A percentile compares a stretch with the other conserved stretches of the same genome.
These are phyloP conservation scores for Biscogniauxia sp. DNA, from an alignment of 2,329 filamentous ascomycete genomes.

Conservation along the genomic window DNA sequence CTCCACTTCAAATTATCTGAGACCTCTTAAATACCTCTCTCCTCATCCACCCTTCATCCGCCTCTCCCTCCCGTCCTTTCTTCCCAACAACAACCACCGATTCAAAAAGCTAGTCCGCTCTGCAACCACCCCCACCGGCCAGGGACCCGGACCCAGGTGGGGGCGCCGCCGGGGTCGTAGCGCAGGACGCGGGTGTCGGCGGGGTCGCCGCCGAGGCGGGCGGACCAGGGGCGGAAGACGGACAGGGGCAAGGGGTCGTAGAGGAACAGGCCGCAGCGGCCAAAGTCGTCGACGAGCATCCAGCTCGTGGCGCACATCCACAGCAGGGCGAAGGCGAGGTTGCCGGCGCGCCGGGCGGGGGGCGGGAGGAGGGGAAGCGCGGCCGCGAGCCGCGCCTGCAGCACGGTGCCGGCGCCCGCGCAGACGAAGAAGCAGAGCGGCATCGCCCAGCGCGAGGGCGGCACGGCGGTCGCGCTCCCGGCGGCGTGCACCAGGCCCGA, in stretches of 20 bases:
- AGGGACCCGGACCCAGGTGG: conserved; percentile 46
- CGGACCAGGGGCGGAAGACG: conserved; percentile 59
- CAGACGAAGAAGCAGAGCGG: conserved; percentile 70
- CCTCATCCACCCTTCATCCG: too few relatives aligned
- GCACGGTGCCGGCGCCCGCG: conserved; percentile 63
- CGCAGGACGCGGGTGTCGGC: conserved; percentile 47
- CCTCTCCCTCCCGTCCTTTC: conserved; percentile 6
- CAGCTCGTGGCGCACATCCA: conserved; percentile 70
- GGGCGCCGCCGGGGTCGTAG: conserved; percentile 55
- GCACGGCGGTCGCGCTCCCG: conserved; percentile 67
- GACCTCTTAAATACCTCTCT: too few relatives aligned
- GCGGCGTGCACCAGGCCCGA: conserved; percentile 69
- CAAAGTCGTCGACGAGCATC: conserved; percentile 73
- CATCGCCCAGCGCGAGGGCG: conserved; percentile 46
- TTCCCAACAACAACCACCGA: too few relatives aligned
- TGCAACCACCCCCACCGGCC: conserved; percentile 61
- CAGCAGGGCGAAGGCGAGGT: conserved; percentile 57
- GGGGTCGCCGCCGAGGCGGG: conserved; percentile 51
- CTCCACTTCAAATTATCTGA: too few relatives aligned
- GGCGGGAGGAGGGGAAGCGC: conserved; percentile 36
- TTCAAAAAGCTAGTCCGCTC: conserved; percentile 37
- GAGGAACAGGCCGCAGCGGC: conserved; percentile 71
- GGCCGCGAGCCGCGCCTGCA: conserved; percentile 46
- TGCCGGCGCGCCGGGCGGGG: conserved; percentile 49
- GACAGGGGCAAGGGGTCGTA: conserved; percentile 81